Evolutionary conservation across 1,284 basidiomycete species (phyloP), one percentile per base, ranked within the genome.

Genomic region (Bondarzewia mesenterica): DNA sequence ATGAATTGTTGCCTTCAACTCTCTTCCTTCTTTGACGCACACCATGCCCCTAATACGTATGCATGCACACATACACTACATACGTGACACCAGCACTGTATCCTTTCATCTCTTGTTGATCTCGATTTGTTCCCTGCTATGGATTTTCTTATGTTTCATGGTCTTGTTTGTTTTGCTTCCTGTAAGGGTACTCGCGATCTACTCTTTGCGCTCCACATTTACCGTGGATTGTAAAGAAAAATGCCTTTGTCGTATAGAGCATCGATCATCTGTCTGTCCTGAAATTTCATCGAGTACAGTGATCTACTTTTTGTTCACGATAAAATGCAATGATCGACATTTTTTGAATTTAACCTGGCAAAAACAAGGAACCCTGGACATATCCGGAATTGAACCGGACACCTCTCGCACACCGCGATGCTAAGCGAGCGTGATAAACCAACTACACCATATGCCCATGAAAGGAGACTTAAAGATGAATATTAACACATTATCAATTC

Each of bases 371-470:
- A 35, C 8, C 8, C 8, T 46, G 45, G 45, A 46, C 45, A 46
- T 27, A 27, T 46, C 45, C 45, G 45, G 45, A 46, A 46, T 46
- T 46, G 45, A 46, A 46, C 45, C 45, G 45, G 45, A 46, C 45
- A 46, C 45, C 45, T 46, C 45, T 46, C 45, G 45, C 45, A 46
- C 1, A 18, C 16, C 3, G 4, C 14, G 4, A 40, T 46, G 45
- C 45, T 46, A 46, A 46, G 45, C 45, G 45, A 46, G 45, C 45
- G 45, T 46, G 45, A 46, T 46, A 46, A 43, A 46, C 45, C 45
- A 46, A 46, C 45, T 46, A 46, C 45, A 46, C 45, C 45, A 46
- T 27, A 27, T 39, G 45, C 45, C 45, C 45, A 25, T 46, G 29
- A 44, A n/a, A n/a, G n/a, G n/a, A n/a, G n/a, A n/a, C n/a, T n/a